Conservation (phyloP, 805 yeast species). For the Kazachstania kunashirensis region DNA sequence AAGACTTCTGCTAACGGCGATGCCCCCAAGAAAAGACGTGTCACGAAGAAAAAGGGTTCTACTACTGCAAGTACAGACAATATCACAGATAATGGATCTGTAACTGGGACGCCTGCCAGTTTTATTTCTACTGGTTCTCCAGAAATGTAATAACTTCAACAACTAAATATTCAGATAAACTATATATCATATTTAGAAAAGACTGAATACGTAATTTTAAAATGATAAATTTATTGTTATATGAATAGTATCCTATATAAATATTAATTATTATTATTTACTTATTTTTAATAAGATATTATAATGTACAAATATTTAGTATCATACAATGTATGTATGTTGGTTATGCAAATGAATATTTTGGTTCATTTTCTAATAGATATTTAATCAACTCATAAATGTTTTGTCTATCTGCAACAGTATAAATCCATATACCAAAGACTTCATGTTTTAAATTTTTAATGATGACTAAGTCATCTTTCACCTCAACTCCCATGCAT, state of each 20-base stretch:
- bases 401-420: conserved; percentile 54
- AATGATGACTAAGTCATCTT: conserved; percentile 60
- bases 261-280: no score
- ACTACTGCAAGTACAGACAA: conserved; percentile 4
- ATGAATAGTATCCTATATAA: no score
- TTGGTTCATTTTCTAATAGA: conserved; percentile 27
- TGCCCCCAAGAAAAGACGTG: conserved; percentile 20
- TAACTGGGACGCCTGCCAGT: conserved; percentile 1
- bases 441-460: conserved; percentile 60
- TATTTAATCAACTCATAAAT: conserved; percentile 39
- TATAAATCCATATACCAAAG: conserved; percentile 71
- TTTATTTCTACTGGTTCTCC: not conserved
- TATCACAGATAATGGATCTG: not conserved
- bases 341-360: conserved; percentile 25
- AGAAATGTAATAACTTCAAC: no score
- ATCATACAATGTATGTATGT: no score
- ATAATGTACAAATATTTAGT: no score
- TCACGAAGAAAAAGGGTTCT: conserved; percentile 21
- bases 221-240: no score
- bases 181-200: no score
- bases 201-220: no score
- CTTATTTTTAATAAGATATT: no score
- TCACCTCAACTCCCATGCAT: conserved; percentile 56
- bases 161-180: no score
- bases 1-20: conserved; percentile 15